Conservation (phyloP, 148 eudicot species). For the Polygonum maritimum region DNA sequence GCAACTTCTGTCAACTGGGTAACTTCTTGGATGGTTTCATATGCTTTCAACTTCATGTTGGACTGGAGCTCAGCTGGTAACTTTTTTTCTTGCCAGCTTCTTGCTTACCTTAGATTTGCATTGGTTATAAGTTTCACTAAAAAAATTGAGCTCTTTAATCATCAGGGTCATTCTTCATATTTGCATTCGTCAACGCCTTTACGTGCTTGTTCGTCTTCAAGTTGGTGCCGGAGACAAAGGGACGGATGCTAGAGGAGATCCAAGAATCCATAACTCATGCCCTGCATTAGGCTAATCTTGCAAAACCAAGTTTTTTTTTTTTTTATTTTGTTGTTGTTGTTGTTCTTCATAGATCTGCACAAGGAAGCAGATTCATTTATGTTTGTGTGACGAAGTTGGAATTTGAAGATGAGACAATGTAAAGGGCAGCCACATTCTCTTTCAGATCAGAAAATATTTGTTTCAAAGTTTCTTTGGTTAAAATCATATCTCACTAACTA, state of each 20-base stretch:
- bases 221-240: constrained; percentile 24
- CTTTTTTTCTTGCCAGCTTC: neutral
- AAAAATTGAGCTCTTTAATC: neutral
- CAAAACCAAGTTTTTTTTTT: neutral
- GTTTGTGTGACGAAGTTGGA: neutral
- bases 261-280: constrained; percentile 10
- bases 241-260: constrained; percentile 15
- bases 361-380: neutral
- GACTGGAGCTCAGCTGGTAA: constrained; percentile 19
- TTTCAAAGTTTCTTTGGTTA: neutral
- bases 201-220: constrained; percentile 9
- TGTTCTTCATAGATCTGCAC: neutral
- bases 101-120: neutral
- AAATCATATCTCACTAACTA: neutral
- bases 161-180: constrained; percentile 19
- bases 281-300: neutral
- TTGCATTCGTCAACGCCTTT: constrained; percentile 10
- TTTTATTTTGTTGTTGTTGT: neutral
- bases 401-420: neutral
- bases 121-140: neutral
- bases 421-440: neutral
- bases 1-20: constrained; percentile 16
- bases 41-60: constrained; percentile 18
- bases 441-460: neutral
- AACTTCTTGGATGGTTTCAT: constrained; percentile 15